Base-by-base conservation (phyloP, 1,284 basidiomycete species). In the Naganishia sp. region DNA sequence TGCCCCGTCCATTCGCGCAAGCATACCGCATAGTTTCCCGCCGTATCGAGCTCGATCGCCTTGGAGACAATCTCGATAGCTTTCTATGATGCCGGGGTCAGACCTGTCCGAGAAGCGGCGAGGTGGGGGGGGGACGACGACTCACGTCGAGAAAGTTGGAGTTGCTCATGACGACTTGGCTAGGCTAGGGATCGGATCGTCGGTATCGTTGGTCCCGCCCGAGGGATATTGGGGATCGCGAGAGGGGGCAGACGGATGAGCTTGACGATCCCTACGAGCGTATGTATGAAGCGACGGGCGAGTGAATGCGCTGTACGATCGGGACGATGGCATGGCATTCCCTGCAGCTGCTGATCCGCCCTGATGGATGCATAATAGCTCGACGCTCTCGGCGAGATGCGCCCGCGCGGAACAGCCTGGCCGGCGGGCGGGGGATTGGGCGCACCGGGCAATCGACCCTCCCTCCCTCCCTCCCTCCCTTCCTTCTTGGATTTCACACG, bases 31-130 rank as follows among this genome's bases (percentile, higher is more conserved):
- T 97, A 99, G 81, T 97, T 92, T 80, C 92, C 89, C 78, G 94
- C 94, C 71, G 86, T 85, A 82, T 99, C 95, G 73, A 92, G 90
- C 72, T 97, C 94, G 77, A 98, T 97, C 63, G 95, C 95, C 72
- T 87, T 86, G 81, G 95, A 91, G 51, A 98, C 94, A 70, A 97
- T 87, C 75, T 93, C 90, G 75, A 98, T 94, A 42, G 94, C 95
- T 78, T 89, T 89, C 94, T 98, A 42, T 17, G 32, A 43, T 15
- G 31, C 21, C 47, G 17, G 49, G 28, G 32, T 28, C n/a, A 63
- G 31, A 54, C 23, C 11, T 35, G 7, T 4, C 64, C 56, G 21
- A 17, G 28, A 5, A 28, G n/a, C n/a, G n/a, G n/a, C n/a, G n/a
- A n/a, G n/a, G n/a, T n/a, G n/a, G n/a, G 2, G 28, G 28, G 28